A percentile compares a stretch with the other conserved stretches of the same genome.
Evolutionary conservation across 75 land plant species (phyloP).

Genomic region (Picea glauca): DNA sequence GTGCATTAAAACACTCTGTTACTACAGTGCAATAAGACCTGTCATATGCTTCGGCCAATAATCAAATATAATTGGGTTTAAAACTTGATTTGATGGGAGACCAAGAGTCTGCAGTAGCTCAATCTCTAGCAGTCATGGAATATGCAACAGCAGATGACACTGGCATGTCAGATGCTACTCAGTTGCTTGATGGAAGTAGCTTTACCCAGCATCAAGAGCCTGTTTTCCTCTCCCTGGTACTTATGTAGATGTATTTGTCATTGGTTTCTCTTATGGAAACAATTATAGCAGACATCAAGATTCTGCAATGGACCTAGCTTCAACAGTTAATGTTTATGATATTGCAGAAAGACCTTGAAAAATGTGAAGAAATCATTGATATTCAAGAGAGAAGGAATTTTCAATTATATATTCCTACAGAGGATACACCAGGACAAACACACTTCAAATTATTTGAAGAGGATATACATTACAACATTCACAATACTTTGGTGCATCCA

Average conservation of each 20-base stretch:
- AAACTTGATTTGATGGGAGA: constrained; percentile 20
- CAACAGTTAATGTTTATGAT: background rate
- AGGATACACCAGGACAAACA: too few species aligned
- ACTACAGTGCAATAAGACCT: too few species aligned
- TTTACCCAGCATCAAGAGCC: too few species aligned
- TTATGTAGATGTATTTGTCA: constrained; percentile 3
- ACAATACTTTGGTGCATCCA: too few species aligned
- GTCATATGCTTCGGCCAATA: too few species aligned
- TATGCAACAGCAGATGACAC: constrained; percentile 13
- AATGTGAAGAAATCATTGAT: too few species aligned
- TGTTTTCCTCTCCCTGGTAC: background rate
- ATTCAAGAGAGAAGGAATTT: too few species aligned
- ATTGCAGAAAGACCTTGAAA: background rate
- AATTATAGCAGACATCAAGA: background rate
- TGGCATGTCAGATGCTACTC: background rate
- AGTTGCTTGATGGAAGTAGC: background rate
- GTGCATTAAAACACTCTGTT: too few species aligned
- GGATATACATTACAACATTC: too few species aligned
- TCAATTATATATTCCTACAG: too few species aligned
- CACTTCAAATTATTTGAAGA: too few species aligned
- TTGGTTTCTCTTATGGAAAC: constrained; percentile 11
- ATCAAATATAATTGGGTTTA: background rate
- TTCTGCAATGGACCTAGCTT: constrained; percentile 8
- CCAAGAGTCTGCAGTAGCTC: constrained; percentile 25
- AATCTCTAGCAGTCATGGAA: constrained; percentile 14